Percentiles rank a stretch among this genome's conserved stretches.
phyloP scores from a whole-genome alignment of 441 rosid species.

The Pelargonium cotyledonis region DNA sequence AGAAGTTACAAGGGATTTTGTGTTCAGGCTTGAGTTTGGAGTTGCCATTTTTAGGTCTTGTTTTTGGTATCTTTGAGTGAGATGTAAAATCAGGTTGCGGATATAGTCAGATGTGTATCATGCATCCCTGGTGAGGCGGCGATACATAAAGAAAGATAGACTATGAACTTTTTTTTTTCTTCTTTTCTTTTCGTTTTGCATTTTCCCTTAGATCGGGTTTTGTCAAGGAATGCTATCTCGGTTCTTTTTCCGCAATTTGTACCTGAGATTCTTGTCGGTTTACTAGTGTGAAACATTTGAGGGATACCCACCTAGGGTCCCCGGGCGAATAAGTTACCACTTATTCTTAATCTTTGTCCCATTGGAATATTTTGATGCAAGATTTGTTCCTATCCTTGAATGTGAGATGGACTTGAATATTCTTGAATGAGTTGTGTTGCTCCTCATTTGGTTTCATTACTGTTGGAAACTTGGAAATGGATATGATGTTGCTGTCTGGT shows the following conservation, averaged over 20 bases:
- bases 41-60: slow-evolving; percentile 31
- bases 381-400: slow-evolving; percentile 20
- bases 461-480: too few species aligned
- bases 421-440: slow-evolving; percentile 1
- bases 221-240: slow-evolving; percentile 33
- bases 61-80: slow-evolving; percentile 37
- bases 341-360: slow-evolving; percentile 33
- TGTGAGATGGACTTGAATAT: slow-evolving; percentile 13
- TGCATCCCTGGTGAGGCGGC: slow-evolving; percentile 58
- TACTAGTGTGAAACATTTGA: slow-evolving; percentile 54
- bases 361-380: slow-evolving; percentile 22
- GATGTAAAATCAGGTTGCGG: slow-evolving; percentile 56
- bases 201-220: slow-evolving; percentile 36
- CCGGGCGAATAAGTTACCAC: slow-evolving; percentile 42
- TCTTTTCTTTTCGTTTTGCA: slow-evolving; percentile 18
- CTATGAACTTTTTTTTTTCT: slow-evolving; percentile 22
- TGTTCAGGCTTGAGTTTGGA: slow-evolving; percentile 61
- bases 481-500: too few species aligned
- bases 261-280: slow-evolving; percentile 45
- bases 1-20: slow-evolving; percentile 53
- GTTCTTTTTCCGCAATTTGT: slow-evolving; percentile 55
- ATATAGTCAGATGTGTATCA: slow-evolving; percentile 53
- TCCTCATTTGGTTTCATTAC: neutral
- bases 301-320: slow-evolving; percentile 71
- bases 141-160: slow-evolving; percentile 40